Evolutionary conservation across 495 filamentous ascomycete species (phyloP).

Genomic region (Chaetomium cochliodes): DNA sequence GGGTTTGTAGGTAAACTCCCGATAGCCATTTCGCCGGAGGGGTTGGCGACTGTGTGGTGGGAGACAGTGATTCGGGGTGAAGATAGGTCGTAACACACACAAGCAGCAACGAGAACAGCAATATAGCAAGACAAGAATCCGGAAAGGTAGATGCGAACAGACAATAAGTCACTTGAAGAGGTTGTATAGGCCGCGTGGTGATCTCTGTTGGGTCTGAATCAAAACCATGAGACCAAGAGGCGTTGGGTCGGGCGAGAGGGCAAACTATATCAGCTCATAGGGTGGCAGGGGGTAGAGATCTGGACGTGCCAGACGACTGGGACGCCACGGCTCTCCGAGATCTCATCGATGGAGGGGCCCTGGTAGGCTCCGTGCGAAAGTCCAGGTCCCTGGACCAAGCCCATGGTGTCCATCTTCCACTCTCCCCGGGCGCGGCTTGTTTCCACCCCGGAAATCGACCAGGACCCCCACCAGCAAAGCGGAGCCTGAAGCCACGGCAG

Average conservation of each 20-base stretch:
- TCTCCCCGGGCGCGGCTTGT: slow-evolving; percentile 2
- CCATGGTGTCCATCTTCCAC: slow-evolving; percentile 2
- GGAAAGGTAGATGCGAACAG: slow-evolving; percentile 2
- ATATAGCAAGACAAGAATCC: slow-evolving; percentile 22
- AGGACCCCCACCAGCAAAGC: slow-evolving; percentile 13
- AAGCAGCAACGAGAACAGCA: slow-evolving; percentile 5
- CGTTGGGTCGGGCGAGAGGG: slow-evolving; percentile 1
- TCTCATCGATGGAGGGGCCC: slow-evolving; percentile 30
- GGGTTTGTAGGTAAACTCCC: slow-evolving; percentile 35
- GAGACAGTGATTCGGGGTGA: neutral
- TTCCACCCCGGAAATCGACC: slow-evolving; percentile 10
- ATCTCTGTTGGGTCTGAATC: neutral
- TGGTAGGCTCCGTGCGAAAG: slow-evolving; percentile 12
- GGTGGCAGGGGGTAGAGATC: slow-evolving; percentile 9
- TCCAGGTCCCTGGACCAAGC: slow-evolving; percentile 15
- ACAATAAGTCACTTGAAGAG: neutral
- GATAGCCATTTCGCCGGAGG: slow-evolving; percentile 39
- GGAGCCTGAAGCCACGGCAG: slow-evolving; percentile 15
- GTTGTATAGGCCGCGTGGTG: neutral
- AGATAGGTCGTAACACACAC: neutral
- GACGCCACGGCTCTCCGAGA: slow-evolving; percentile 24
- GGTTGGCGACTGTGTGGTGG: neutral
- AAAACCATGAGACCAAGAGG: slow-evolving; percentile 4
- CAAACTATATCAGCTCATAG: slow-evolving; percentile 11
- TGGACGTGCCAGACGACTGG: slow-evolving; percentile 27